Conservation (phyloP, 768 basidiomycete species). For the Psilocybe cyanescens region DNA sequence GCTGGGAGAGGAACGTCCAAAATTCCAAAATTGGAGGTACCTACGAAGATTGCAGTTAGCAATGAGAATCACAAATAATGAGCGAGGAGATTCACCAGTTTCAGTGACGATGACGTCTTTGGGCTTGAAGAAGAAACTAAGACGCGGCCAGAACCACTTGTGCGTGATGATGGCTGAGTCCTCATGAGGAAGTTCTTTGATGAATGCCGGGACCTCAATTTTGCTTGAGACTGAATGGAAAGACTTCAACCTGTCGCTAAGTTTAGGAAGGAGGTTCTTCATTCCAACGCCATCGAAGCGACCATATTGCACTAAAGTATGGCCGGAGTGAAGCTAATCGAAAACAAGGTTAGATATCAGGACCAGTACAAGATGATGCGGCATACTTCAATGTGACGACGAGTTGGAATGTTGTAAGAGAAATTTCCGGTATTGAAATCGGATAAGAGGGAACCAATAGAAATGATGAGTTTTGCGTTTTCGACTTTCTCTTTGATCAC, state of each 20-base stretch:
- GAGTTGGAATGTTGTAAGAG: constrained; percentile 68
- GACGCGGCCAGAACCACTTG: constrained; percentile 82
- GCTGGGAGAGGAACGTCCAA: constrained; percentile 80
- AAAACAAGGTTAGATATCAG: background rate
- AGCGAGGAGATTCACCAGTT: constrained; percentile 56
- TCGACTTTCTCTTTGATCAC: constrained; percentile 75
- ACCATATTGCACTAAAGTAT: constrained; percentile 68
- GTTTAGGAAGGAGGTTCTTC: constrained; percentile 76
- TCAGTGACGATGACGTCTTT: constrained; percentile 85
- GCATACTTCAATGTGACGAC: constrained; percentile 64
- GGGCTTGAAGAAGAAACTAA: constrained; percentile 71
- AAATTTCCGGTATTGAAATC: constrained; percentile 94
- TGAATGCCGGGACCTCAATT: constrained; percentile 50
- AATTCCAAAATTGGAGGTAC: constrained; percentile 86
- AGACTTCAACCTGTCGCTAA: constrained; percentile 56
- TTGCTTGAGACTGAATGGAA: constrained; percentile 42
- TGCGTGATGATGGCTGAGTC: constrained; percentile 65
- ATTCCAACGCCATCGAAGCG: constrained; percentile 70
- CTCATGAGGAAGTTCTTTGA: constrained; percentile 52
- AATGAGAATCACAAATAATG: background rate
- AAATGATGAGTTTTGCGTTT: constrained; percentile 72
- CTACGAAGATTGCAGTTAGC: background rate
- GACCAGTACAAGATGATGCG: background rate
- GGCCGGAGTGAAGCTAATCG: constrained; percentile 73
- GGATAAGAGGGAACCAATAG: constrained; percentile 68